Base-by-base conservation (phyloP, 2,329 filamentous ascomycete genomes). In the Lasiodiplodia sp. region DNA sequence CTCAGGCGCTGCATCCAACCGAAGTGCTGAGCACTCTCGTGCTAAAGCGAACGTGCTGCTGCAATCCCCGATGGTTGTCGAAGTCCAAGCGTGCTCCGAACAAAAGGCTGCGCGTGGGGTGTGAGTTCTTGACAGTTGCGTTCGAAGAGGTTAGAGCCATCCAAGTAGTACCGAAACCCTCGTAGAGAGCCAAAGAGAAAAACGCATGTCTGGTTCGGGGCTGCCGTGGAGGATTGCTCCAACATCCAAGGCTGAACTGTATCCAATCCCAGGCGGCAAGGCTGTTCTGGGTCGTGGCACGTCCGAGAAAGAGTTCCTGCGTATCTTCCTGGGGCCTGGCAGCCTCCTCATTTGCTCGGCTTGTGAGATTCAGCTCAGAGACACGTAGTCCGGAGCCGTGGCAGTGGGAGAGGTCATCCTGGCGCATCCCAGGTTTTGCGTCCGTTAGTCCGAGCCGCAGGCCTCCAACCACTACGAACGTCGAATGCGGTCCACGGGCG, bases 1-100 rank as follows among this genome's bases (percentile, higher is more conserved):
- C 16, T 37, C 18, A 16, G 16, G 37, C 25, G 18, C n/a, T 21
- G 14, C 34, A 4, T 10, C 31, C 31, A 34, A 34, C 31, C 31
- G 31, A 34, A 34, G 7, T 34, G 31, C 31, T 34, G 6, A 10
- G 8, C 8, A 7, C 6, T 34, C 31, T 34, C 8, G 31, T 34
- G 31, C 31, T 34, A 28, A 57, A 40, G 31, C 55, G 34, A 38
- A n/a, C 23, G 55, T 57, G 31, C 55, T 38, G 55, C 55, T 57
- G 55, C 55, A 57, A n/a, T 14, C 34, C 12, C 55, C 7, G 8
- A 8, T 11, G 44, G 10, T 44, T 18, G 40, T 18, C 16, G 53
- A 31, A 37, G 23, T 52, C 49, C 12, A 4, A 28, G 31, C 28
- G 31, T 34, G 31, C 31, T 8, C 31, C 31, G 31, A 10, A 34